phyloP scores from a whole-genome alignment of 805 yeast species.

The Candida maltosa region DNA sequence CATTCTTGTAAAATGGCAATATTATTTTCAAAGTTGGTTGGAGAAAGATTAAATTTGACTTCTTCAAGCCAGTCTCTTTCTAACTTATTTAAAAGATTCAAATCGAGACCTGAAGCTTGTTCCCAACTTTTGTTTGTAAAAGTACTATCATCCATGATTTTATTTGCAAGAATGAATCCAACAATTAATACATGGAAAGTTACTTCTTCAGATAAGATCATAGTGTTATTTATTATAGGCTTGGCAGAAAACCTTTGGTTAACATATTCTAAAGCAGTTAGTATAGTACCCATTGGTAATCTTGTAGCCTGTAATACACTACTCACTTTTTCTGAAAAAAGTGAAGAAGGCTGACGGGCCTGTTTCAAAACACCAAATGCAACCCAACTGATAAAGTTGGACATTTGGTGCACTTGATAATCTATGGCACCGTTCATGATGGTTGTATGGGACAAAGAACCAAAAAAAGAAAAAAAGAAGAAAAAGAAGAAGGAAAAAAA shows the following conservation, averaged over 20 bases:
- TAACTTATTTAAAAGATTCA: conserved; percentile 54
- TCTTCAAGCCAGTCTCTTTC: conserved; percentile 70
- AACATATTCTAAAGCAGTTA: conserved; percentile 76
- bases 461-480: too few relatives aligned
- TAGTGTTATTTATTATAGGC: conserved; percentile 9
- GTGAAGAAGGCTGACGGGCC: conserved; percentile 36
- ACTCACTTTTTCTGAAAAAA: conserved; percentile 57
- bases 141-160: conserved; percentile 94
- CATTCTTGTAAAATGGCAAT: conserved; percentile 41
- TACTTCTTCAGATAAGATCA: conserved; percentile 26
- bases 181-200: conserved; percentile 58
- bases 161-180: conserved; percentile 81
- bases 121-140: conserved; percentile 95
- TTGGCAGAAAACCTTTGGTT: conserved; percentile 50
- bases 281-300: conserved; percentile 76
- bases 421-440: too few relatives aligned
- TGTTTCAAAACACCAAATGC: conserved; percentile 65
- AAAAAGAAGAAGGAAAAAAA: too few relatives aligned
- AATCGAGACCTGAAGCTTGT: conserved; percentile 83
- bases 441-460: too few relatives aligned
- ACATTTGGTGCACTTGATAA: conserved; percentile 64
- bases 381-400: conserved; percentile 75
- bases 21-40: conserved; percentile 35
- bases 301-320: conserved; percentile 84
- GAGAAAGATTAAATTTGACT: conserved; percentile 57